Conservation (phyloP, 2,329 filamentous ascomycete genomes). For the Aspergillus transmontanensis region DNA sequence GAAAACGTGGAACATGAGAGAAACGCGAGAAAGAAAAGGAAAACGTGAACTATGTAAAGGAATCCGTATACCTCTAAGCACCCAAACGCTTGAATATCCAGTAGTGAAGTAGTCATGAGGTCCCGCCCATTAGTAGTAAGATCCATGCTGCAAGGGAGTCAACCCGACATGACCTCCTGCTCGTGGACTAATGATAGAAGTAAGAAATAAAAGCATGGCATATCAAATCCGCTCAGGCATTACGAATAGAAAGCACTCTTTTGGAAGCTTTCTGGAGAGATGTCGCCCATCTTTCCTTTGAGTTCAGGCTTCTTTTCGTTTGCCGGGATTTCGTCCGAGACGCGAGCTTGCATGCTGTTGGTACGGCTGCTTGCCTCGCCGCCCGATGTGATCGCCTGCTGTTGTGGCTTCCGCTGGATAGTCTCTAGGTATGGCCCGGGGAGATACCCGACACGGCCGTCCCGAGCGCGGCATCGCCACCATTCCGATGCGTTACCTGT, state of each 20-base stretch:
- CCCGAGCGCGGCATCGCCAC: conserved; percentile 92
- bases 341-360: conserved; percentile 54
- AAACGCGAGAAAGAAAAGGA: not conserved
- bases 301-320: conserved; percentile 51
- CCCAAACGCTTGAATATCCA: conserved; percentile 3
- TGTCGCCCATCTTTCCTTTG: conserved; percentile 64
- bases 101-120: not conserved
- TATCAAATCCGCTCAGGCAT: conserved; percentile 17
- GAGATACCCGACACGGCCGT: conserved; percentile 88
- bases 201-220: not conserved
- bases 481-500: conserved; percentile 91
- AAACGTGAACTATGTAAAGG: not conserved
- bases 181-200: conserved; percentile 20
- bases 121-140: not conserved
- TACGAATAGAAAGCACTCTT: conserved; percentile 69
- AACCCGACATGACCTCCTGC: not conserved
- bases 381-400: conserved; percentile 47
- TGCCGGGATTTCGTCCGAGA: conserved; percentile 23
- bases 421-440: conserved; percentile 86
- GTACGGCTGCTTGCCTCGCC: conserved; percentile 51
- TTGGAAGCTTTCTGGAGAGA: conserved; percentile 70
- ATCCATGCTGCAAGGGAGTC: conserved; percentile 1
- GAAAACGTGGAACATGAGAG: not conserved
- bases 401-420: conserved; percentile 59
- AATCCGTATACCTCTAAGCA: conserved; percentile 3